These are phyloP conservation scores for Manihot esculenta DNA, from an alignment of 441 rosid genomes.

Conservation along the genomic window DNA sequence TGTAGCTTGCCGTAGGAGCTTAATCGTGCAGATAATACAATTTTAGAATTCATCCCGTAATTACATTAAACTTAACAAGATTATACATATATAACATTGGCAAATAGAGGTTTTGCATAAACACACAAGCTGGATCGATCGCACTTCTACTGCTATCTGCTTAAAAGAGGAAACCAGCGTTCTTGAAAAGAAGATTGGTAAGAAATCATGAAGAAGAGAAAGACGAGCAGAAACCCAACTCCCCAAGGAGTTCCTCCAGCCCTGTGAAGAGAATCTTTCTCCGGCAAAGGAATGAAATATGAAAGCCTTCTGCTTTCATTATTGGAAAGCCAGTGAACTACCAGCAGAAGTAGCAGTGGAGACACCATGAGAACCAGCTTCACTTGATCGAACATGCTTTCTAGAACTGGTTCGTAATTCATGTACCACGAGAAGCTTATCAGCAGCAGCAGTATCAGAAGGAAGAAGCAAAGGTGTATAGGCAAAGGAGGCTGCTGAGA, in stretches of 20 bases:
- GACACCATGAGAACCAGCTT: constrained; percentile 49
- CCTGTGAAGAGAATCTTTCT: constrained; percentile 49
- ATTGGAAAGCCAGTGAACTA: constrained; percentile 51
- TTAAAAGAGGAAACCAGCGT: constrained; percentile 57
- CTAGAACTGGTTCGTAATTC: constrained; percentile 57
- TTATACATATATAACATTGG: too few relatives aligned
- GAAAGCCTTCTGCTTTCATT: constrained; percentile 33
- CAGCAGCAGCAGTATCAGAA: constrained; percentile 44
- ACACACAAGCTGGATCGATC: too few relatives aligned
- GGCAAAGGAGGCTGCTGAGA: constrained; percentile 32
- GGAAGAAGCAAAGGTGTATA: constrained; percentile 56
- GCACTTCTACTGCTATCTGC: constrained; percentile 6
- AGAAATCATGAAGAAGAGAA: constrained; percentile 60
- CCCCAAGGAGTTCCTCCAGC: constrained; percentile 72
- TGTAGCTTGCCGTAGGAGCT: too few relatives aligned
- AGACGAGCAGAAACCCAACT: constrained; percentile 51
- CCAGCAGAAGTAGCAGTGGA: constrained; percentile 51
- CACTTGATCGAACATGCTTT: constrained; percentile 48
- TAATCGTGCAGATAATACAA: too few relatives aligned
- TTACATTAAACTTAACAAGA: too few relatives aligned
- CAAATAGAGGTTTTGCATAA: too few relatives aligned
- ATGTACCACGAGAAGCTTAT: constrained; percentile 53
- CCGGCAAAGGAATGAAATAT: constrained; percentile 35
- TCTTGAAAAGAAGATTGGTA: constrained; percentile 60
- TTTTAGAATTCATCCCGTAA: too few relatives aligned